Conservation (phyloP, 176 grass and related monocot species). For the Aegilops bicornis region DNA sequence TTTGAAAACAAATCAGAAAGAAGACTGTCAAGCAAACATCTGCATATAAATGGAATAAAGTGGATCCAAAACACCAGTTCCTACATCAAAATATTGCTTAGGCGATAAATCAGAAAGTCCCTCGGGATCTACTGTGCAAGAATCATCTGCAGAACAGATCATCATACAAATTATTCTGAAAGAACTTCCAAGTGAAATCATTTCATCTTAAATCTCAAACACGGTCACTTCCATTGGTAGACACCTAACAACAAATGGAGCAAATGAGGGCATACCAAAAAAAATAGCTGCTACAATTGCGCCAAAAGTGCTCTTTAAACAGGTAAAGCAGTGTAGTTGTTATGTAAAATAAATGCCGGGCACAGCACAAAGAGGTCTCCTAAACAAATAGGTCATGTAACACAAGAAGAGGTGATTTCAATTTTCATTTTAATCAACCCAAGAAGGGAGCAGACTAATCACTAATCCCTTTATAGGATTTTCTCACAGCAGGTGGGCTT, state of each 20-base stretch:
- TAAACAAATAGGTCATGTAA: neutral
- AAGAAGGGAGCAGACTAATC: neutral
- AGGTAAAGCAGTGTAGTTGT: neutral
- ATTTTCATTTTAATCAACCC: neutral
- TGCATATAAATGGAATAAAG: neutral
- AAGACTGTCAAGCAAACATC: conserved; percentile 10
- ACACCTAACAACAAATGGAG: conserved; percentile 15
- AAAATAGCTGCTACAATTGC: neutral
- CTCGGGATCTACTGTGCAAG: neutral
- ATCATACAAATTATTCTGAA: neutral
- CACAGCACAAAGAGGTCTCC: neutral
- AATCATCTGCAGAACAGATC: neutral
- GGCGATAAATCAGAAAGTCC: neutral
- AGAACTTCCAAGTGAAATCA: neutral
- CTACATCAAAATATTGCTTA: neutral
- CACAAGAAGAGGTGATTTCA: neutral
- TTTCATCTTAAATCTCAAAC: conserved; percentile 16
- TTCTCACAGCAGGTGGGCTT: neutral
- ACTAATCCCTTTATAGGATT: neutral
- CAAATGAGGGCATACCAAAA: neutral
- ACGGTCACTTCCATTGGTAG: neutral
- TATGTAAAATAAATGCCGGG: neutral
- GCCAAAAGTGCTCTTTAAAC: too few species aligned
- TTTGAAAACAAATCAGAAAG: conserved; percentile 6
- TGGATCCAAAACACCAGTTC: neutral